A percentile compares a stretch with the other conserved stretches of the same genome.
phyloP scores from a whole-genome alignment of 495 filamentous ascomycete species.

The Penicillium verhagenii region DNA sequence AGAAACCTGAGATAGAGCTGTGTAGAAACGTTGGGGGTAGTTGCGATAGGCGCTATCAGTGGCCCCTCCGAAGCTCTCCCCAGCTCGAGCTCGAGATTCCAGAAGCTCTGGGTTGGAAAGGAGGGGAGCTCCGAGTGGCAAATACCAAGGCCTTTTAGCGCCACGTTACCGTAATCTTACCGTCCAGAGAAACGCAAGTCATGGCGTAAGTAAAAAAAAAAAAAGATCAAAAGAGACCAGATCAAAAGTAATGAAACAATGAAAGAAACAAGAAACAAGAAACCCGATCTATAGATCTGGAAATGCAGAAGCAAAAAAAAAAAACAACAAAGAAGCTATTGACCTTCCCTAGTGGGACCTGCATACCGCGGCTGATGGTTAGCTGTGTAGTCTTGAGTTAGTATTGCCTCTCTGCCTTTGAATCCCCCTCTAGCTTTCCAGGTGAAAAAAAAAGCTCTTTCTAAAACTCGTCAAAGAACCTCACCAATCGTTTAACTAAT shows the following conservation, averaged over 20 bases:
- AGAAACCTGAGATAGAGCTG: background rate
- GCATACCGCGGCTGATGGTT: background rate
- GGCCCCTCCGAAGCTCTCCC: conserved; percentile 34
- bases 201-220: background rate
- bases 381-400: too few species aligned
- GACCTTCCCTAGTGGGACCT: background rate
- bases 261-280: background rate
- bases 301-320: too few species aligned
- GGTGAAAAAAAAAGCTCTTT: background rate
- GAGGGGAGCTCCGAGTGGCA: conserved; percentile 32
- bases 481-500: too few species aligned
- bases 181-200: background rate
- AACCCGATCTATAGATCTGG: background rate
- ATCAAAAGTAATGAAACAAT: background rate
- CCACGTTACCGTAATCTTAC: conserved; percentile 20
- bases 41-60: conserved; percentile 31
- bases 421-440: background rate
- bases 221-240: background rate
- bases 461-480: background rate
- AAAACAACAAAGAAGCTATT: background rate
- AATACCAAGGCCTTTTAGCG: conserved; percentile 10
- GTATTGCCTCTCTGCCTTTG: too few species aligned
- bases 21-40: background rate
- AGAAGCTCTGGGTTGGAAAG: conserved; percentile 23
- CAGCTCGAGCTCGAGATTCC: conserved; percentile 28